Conservation (phyloP, 768 basidiomycete genomes). For the Mycena haematopus region DNA sequence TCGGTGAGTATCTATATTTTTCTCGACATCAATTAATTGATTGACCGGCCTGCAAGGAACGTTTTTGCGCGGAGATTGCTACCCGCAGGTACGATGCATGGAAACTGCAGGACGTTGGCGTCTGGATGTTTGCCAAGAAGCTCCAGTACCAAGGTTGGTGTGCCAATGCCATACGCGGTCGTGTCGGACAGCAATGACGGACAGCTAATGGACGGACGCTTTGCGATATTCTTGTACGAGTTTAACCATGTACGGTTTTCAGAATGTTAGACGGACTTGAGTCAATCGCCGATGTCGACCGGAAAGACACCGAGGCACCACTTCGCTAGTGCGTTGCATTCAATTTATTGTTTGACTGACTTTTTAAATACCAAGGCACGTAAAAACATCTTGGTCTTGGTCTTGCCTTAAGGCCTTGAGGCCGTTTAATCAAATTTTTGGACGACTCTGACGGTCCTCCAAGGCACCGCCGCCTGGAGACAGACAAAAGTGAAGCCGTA, state of each 20-base stretch:
- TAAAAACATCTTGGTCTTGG: background rate
- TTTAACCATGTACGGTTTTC: conserved; percentile 15
- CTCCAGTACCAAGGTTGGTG: conserved; percentile 11
- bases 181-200: conserved; percentile 10
- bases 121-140: conserved; percentile 16
- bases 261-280: conserved; percentile 13
- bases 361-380: conserved; percentile 11
- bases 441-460: background rate
- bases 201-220: conserved; percentile 13
- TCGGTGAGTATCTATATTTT: conserved; percentile 2
- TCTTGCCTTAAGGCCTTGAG: background rate
- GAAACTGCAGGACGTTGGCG: conserved; percentile 12
- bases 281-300: background rate
- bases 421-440: background rate
- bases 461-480: background rate
- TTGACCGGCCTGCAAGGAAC: background rate
- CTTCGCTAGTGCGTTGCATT: conserved; percentile 1
- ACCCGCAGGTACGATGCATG: conserved; percentile 9
- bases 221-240: conserved; percentile 5
- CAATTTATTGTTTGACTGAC: conserved; percentile 8
- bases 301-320: conserved; percentile 2
- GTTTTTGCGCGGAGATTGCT: conserved; percentile 11
- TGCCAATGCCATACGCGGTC: conserved; percentile 10
- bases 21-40: background rate
- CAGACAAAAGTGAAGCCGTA: background rate